A percentile compares a stretch with the other conserved stretches of the same genome.
These are phyloP conservation scores for Starmerella scarabaei DNA, from an alignment of 805 yeast species.

Conservation along the genomic window DNA sequence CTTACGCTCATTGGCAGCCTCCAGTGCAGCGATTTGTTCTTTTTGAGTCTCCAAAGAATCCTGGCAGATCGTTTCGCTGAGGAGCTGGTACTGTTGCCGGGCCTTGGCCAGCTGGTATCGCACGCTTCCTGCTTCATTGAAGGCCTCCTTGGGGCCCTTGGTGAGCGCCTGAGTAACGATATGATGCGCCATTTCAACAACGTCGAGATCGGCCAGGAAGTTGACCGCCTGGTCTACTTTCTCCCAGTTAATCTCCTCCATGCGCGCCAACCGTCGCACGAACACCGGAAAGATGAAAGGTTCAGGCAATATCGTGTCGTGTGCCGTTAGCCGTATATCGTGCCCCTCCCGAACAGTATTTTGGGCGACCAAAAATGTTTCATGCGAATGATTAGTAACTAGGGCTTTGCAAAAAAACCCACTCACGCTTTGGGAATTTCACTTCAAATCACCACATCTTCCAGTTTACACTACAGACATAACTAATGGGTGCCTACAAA, in stretches of 20 bases:
- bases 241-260: slow-evolving; percentile 15
- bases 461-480: too few relatives aligned
- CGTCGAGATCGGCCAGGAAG: slow-evolving; percentile 17
- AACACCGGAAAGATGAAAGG: too few relatives aligned
- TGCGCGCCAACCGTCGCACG: too few relatives aligned
- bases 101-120: slow-evolving; percentile 20
- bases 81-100: slow-evolving; percentile 12
- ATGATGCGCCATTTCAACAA: slow-evolving; percentile 18
- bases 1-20: slow-evolving; percentile 15
- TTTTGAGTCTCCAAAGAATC: slow-evolving; percentile 15
- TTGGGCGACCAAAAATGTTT: too few relatives aligned
- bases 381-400: too few relatives aligned
- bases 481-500: slow-evolving; percentile 99
- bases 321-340: too few relatives aligned
- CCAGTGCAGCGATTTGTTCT: slow-evolving; percentile 13
- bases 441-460: too few relatives aligned
- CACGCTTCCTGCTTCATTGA: slow-evolving; percentile 23
- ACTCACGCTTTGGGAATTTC: too few relatives aligned
- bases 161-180: slow-evolving; percentile 16
- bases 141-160: slow-evolving; percentile 22
- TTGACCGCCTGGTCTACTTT: slow-evolving; percentile 19
- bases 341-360: too few relatives aligned
- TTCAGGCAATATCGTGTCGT: too few relatives aligned
- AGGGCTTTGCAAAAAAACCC: slow-evolving; percentile 3
- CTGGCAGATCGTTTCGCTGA: slow-evolving; percentile 15